phyloP scores from a whole-genome alignment of 352 stramenopile genomes.

The Phytophthora pluvialis region DNA sequence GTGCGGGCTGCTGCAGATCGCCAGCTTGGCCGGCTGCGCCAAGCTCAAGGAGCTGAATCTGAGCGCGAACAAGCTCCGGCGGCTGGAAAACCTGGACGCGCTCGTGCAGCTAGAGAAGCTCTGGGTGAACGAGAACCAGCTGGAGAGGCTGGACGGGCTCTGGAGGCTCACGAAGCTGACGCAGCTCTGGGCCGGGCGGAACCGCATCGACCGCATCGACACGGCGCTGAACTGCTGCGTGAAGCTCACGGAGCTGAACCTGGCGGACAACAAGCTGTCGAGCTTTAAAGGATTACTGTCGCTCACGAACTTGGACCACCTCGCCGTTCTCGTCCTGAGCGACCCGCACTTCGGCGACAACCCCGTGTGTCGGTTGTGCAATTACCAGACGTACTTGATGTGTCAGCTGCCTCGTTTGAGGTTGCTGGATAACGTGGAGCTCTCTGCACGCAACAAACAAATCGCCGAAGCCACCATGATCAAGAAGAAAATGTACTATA shows the following conservation, averaged over 20 bases:
- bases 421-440: constrained; percentile 77
- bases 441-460: constrained; percentile 84
- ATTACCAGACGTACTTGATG: constrained; percentile 93
- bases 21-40: constrained; percentile 46
- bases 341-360: constrained; percentile 93
- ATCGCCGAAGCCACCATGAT: constrained; percentile 92
- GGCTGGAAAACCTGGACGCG: constrained; percentile 58
- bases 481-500: constrained; percentile 97
- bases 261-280: constrained; percentile 83
- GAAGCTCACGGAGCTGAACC: constrained; percentile 80
- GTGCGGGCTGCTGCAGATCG: constrained; percentile 62
- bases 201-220: constrained; percentile 78
- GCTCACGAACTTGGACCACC: constrained; percentile 69
- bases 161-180: constrained; percentile 55
- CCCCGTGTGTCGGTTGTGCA: constrained; percentile 90
- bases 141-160: constrained; percentile 64
- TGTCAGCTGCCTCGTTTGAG: constrained; percentile 80
- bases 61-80: constrained; percentile 65
- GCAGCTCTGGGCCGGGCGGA: constrained; percentile 80
- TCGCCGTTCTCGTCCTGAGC: constrained; percentile 73
- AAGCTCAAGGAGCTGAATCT: constrained; percentile 76
- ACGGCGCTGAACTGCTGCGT: constrained; percentile 57
- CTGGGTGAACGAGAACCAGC: constrained; percentile 86
- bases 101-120: constrained; percentile 73
- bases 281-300: constrained; percentile 89